phyloP scores from a whole-genome alignment of 1,284 basidiomycete species.

The Papiliotrema terrestris region DNA sequence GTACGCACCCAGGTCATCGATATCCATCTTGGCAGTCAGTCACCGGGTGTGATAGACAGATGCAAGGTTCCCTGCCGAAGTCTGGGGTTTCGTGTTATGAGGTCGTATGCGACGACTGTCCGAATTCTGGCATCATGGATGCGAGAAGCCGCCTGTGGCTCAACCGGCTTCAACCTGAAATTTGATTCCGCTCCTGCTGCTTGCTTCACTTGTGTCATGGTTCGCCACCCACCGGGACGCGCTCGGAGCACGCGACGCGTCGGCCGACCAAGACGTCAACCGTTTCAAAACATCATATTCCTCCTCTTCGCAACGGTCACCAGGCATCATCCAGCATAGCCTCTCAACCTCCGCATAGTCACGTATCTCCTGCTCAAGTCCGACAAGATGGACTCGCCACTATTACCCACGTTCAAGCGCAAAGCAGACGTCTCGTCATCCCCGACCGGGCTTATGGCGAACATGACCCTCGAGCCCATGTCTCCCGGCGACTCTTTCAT shows the following conservation, averaged over 20 bases:
- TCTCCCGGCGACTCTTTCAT: conserved; percentile 1
- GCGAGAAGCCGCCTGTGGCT: background rate
- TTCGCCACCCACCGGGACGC: no score
- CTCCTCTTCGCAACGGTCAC: no score
- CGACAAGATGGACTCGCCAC: conserved; percentile 5
- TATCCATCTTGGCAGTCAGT: conserved; percentile 16
- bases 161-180: background rate
- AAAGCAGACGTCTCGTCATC: background rate
- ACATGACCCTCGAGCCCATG: conserved; percentile 5
- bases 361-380: no score
- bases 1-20: conserved; percentile 41
- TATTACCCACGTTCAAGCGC: conserved; percentile 4
- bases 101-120: no score
- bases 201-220: no score
- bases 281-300: no score
- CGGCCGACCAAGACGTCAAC: background rate
- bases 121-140: no score
- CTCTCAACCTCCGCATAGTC: no score
- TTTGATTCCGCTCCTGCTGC: background rate
- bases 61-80: no score
- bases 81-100: no score
- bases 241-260: background rate
- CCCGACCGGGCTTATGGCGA: background rate
- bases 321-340: no score
- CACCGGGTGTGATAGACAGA: no score